These are phyloP conservation scores for Sugiyamaella pinicola DNA, from an alignment of 1,139 yeast genomes.

Conservation along the genomic window DNA sequence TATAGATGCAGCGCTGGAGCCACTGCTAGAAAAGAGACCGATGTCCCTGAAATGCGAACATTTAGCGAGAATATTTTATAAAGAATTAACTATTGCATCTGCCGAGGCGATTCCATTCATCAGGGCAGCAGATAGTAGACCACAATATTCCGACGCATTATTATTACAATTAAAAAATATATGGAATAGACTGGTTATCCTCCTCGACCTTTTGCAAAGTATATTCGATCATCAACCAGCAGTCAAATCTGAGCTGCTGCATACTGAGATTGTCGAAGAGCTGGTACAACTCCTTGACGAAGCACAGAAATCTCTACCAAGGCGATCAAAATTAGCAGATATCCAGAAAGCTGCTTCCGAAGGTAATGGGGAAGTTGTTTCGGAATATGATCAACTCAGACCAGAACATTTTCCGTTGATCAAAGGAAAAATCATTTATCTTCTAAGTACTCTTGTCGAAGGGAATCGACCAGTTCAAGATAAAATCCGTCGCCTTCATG, in stretches of 20 bases:
- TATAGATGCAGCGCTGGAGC: conserved; percentile 31
- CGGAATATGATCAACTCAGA: conserved; percentile 20
- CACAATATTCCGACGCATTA: conserved; percentile 23
- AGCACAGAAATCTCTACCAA: conserved; percentile 35
- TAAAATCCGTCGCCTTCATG: conserved; percentile 62
- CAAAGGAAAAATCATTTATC: conserved; percentile 36
- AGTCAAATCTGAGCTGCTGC: conserved; percentile 2
- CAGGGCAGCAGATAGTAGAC: conserved; percentile 21
- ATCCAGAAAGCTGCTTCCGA: conserved; percentile 19
- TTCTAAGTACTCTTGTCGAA: conserved; percentile 46
- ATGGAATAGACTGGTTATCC: conserved; percentile 27
- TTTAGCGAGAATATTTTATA: conserved; percentile 17
- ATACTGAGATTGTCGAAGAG: conserved; percentile 19
- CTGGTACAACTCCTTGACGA: conserved; percentile 31
- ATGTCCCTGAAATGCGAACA: conserved; percentile 9
- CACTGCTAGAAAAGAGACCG: background rate
- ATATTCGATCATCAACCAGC: conserved; percentile 22
- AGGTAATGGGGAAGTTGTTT: background rate
- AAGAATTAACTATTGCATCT: conserved; percentile 8
- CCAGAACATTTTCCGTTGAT: conserved; percentile 38
- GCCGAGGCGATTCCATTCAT: conserved; percentile 28
- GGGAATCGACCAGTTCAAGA: conserved; percentile 65
- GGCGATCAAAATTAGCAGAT: conserved; percentile 34
- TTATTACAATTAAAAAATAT: conserved; percentile 21
- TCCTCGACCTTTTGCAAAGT: conserved; percentile 26